Percentiles rank a stretch among this genome's conserved stretches.
Conservation (phyloP, 768 basidiomycete species). For the Asterophora parasitica region DNA sequence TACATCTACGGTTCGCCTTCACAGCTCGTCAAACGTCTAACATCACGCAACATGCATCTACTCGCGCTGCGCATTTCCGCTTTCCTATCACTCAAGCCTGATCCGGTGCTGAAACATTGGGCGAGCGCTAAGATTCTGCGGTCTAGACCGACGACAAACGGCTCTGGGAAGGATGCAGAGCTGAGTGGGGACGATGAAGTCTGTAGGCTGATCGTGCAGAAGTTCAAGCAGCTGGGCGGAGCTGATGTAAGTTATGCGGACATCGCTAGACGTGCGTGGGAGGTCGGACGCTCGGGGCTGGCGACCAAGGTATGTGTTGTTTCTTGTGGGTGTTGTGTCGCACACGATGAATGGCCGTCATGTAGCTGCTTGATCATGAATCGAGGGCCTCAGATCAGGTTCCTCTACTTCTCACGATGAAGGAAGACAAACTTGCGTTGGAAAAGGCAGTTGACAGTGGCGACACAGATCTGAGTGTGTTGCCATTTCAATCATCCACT, state of each 20-base stretch:
- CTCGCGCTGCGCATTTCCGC: constrained; percentile 88
- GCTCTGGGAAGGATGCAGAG: constrained; percentile 48
- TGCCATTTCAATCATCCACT: constrained; percentile 15
- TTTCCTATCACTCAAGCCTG: constrained; percentile 78
- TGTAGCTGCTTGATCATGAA: constrained; percentile 87
- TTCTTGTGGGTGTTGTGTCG: constrained; percentile 42
- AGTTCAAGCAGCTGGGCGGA: constrained; percentile 79
- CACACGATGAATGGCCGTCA: constrained; percentile 20
- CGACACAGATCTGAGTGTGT: constrained; percentile 84
- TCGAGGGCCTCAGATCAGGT: constrained; percentile 87
- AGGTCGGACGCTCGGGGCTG: constrained; percentile 17
- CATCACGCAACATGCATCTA: constrained; percentile 84
- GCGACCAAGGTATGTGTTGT: constrained; percentile 11
- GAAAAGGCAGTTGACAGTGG: constrained; percentile 91
- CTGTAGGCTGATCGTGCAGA: constrained; percentile 80
- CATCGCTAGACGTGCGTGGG: constrained; percentile 90
- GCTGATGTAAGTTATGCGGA: constrained; percentile 88
- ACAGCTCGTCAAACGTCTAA: constrained; percentile 76
- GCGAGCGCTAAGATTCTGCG: constrained; percentile 86
- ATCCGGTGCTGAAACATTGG: constrained; percentile 92
- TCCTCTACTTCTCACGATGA: constrained; percentile 89
- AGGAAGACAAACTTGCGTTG: constrained; percentile 85
- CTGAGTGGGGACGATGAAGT: constrained; percentile 71
- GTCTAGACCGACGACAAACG: constrained; percentile 56
- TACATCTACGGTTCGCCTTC: constrained; percentile 79